These are phyloP conservation scores for Chernovozyma sophiae-reginae DNA, from an alignment of 1,139 yeast species.

Conservation along the genomic window DNA sequence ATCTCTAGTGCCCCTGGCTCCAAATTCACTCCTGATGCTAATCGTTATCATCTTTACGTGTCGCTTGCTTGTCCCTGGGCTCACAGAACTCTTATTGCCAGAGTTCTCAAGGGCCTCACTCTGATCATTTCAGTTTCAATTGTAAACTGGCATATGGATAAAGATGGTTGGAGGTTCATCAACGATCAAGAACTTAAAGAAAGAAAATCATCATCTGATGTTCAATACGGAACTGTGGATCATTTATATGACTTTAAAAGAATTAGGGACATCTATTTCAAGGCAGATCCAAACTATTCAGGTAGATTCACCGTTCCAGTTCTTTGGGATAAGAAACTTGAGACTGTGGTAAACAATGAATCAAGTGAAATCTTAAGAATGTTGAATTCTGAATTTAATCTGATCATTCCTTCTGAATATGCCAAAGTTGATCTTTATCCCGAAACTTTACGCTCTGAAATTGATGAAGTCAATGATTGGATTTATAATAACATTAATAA, in stretches of 20 bases:
- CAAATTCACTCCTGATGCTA: constrained; percentile 66
- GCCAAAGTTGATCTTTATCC: constrained; percentile 66
- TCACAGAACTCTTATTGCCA: constrained; percentile 73
- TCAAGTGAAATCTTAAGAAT: constrained; percentile 85
- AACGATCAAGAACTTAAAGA: constrained; percentile 24
- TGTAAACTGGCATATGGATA: constrained; percentile 87
- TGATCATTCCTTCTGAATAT: constrained; percentile 44
- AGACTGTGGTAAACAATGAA: constrained; percentile 87
- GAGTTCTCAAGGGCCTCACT: constrained; percentile 75
- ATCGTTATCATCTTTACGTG: constrained; percentile 84
- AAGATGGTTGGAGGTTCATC: constrained; percentile 80
- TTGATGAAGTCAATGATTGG: constrained; percentile 83
- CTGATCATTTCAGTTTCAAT: constrained; percentile 62
- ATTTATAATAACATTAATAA: constrained; percentile 82
- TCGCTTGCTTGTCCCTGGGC: constrained; percentile 96
- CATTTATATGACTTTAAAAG: constrained; percentile 57
- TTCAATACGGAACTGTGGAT: constrained; percentile 59
- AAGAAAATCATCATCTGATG: constrained; percentile 29
- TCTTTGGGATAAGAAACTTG: constrained; percentile 79
- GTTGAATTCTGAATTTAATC: constrained; percentile 67
- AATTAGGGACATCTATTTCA: constrained; percentile 67
- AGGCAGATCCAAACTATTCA: constrained; percentile 67
- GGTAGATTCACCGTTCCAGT: constrained; percentile 93
- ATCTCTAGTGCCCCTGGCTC: constrained; percentile 60
- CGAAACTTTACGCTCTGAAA: constrained; percentile 41